phyloP scores from a whole-genome alignment of 139 green algal genomes.

The Micromonas commoda region DNA sequence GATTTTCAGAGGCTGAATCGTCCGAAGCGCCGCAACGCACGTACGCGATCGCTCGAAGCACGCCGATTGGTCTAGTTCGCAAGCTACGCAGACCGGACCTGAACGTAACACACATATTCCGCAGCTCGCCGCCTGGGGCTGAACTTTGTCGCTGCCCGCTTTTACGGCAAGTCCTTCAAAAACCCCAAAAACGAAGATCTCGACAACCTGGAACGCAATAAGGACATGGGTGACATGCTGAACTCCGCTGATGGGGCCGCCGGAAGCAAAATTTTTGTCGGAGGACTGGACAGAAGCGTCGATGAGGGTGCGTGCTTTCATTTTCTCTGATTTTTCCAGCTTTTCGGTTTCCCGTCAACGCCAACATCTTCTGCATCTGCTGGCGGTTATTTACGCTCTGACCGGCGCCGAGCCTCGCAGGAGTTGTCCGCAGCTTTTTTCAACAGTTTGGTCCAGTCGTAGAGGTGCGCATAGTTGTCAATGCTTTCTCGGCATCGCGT shows the following conservation, averaged over 20 bases:
- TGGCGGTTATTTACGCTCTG: not conserved
- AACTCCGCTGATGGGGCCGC: not conserved
- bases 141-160: no score
- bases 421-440: conserved; percentile 23
- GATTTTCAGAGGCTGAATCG: no score
- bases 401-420: not conserved
- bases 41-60: no score
- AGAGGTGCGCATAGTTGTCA: not conserved
- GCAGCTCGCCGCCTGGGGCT: no score
- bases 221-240: not conserved
- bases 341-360: not conserved
- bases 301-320: conserved; percentile 1
- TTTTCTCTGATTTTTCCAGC: not conserved
- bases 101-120: no score
- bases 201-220: no score
- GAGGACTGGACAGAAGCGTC: conserved; percentile 18
- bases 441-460: conserved; percentile 19
- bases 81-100: no score
- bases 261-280: conserved; percentile 19
- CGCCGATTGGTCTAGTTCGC: no score
- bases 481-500: not conserved
- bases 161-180: no score
- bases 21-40: no score
- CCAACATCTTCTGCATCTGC: not conserved
- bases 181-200: no score